Evolutionary conservation across 148 eudicot genomes (phyloP).

Genomic region (Vaccinium corymbosum): DNA sequence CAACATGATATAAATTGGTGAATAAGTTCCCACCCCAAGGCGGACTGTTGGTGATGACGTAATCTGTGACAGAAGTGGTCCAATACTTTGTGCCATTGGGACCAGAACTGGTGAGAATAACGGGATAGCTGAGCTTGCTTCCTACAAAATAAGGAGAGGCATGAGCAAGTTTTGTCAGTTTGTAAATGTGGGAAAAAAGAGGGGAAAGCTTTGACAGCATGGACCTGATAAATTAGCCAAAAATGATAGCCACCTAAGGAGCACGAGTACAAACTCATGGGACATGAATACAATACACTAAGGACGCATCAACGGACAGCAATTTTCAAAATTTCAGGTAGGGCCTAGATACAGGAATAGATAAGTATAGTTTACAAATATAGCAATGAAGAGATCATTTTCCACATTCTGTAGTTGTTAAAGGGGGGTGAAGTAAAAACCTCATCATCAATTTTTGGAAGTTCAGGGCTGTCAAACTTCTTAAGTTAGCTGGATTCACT

Average conservation of each 20-base stretch:
- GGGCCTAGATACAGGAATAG: neutral
- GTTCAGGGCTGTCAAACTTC: neutral
- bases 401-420: neutral
- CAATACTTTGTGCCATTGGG: constrained; percentile 84
- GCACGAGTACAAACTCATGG: neutral
- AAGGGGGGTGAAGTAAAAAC: neutral
- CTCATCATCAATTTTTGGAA: neutral
- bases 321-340: neutral
- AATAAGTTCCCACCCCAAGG: constrained; percentile 59
- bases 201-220: neutral
- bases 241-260: neutral
- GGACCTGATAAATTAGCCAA: neutral
- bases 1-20: neutral
- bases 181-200: neutral
- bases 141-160: constrained; percentile 38
- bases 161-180: constrained; percentile 3
- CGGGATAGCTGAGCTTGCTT: constrained; percentile 80
- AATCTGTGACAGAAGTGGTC: constrained; percentile 74
- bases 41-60: constrained; percentile 77
- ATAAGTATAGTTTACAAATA: too few species aligned
- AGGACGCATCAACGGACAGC: neutral
- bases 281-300: neutral
- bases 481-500: neutral
- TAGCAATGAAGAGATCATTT: neutral
- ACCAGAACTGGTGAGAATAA: constrained; percentile 81